Base-by-base conservation (phyloP, 345 rosid species). In the Salix dunnii region DNA sequence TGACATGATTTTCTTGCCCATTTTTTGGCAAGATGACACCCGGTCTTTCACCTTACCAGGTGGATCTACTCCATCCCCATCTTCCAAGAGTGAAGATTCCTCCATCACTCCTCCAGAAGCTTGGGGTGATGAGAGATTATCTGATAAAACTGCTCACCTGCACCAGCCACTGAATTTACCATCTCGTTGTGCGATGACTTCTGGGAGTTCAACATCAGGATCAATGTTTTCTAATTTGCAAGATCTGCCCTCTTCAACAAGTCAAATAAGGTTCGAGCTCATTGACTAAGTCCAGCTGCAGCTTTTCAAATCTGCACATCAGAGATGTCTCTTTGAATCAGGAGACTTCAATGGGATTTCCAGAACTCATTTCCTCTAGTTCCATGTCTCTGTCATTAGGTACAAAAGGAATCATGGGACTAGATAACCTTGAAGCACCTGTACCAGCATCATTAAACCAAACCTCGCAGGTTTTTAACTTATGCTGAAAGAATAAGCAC, bases 91-190 rank as follows among this genome's bases (percentile, higher is more conserved):
- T 76, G 98, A 90, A 80, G 91, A 92, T 53, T 73, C 94, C 71
- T 87, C 97, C 53, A 84, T 89, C 79, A 92, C 97, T 73, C 98
- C 98, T 83, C 98, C 99, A 70, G 97, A 96, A 85, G 97, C 99
- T 76, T 96, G 99, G 98, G 99, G 98, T 68, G 98, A 97, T 73
- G 97, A 93, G 82, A 93, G 84, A 85, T 74, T 93, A 81, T 82
- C 94, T 69, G 92, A 91, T n/a, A 93, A 88, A 82, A 80, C 84
- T 77, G 65, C 87, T 78, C 86, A 82, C 73, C 82, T 89, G 28
- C 89, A 82, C 61, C 89, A 88, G 76, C 83, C 88, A 21, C 84
- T 74, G 74, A 82, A 78, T 79, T 46, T 88, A 78, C 88, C 98
- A 38, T 87, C 97, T 70, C 90, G 88, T 76, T 85, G 90, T 71